Base-by-base conservation (phyloP, 2,329 filamentous ascomycete species). In the Penicillium janthinellum region DNA sequence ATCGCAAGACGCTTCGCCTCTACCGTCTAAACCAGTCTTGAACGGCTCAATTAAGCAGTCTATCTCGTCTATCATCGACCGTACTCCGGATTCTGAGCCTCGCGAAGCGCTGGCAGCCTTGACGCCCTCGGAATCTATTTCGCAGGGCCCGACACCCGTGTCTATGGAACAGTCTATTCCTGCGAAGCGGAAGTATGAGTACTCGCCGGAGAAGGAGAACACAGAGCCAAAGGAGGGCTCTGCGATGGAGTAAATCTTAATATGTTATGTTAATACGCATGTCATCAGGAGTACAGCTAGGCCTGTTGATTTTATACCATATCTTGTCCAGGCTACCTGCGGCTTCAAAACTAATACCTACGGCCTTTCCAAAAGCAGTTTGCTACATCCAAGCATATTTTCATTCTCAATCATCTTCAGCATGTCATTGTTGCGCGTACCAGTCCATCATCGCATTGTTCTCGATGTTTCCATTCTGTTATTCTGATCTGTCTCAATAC, bases 51-150 rank as follows among this genome's bases (percentile, higher is more conserved):
- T 67, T 28, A 77, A 77, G 63, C 75, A 76, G 42, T 73, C 74
- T 22, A 77, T 77, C 45, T 75, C 73, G 2, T 76, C 75, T 1
- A 77, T 77, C 41, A 76, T 77, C 53, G 75, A 77, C 58, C 70
- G 71, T 11, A 68, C 71, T 6, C 72, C 73, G 0, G 66, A 70
- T 31, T 56, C 60, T 5, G 67, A 69, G 20, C 55, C 61, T 6
- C 67, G 70, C 39, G 71, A 71, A 48, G 63, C 63, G 15, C 51
- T 67, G 14, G 57, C 67, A 15, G 57, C 70, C 0, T 56, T 67
- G 12, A 58, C 67, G 3, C 58, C 69, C 28, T 66, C 66, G 1
- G 71, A 72, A 44, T 49, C 65, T 6, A 48, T 60, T n/a, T 58
- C 62, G 1, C 70, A 67, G 47, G 60, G 61, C 20, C 65, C 57